Evolutionary conservation across 2,329 filamentous ascomycete genomes (phyloP), one percentile per base, ranked within the genome.

Genomic region (Apiospora sp.): DNA sequence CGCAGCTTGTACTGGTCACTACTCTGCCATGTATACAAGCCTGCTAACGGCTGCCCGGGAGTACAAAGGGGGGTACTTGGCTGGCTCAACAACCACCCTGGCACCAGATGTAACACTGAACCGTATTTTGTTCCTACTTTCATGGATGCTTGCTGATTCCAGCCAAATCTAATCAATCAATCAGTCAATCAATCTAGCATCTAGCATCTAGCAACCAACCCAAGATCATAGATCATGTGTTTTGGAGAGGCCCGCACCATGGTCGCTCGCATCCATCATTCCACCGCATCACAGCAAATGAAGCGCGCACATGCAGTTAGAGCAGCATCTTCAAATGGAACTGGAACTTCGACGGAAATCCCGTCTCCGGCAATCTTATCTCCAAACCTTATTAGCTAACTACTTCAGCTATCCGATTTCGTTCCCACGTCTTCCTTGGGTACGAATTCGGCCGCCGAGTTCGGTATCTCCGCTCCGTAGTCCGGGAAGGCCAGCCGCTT

Each of bases 161-260:
- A 30, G 34, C 27, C 51, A 34, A 61, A 61, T 61, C 54, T 61
- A 61, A 61, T 61, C 54, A 61, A 61, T 61, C 54, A 37, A 37
- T 37, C 27, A 34, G 19, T 19, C 51, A 27, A 24, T 49, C 22
- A 46, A 46, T 46, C 37, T 44, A 16, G 43, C 43, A 44, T 48
- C 46, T n/a, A 44, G 43, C 43, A 44, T 48, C 46, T n/a, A n/a
- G 22, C 48, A 51, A 27, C 24, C 48, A 49, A 49, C 13, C 48
- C n/a, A 58, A 58, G 51, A 58, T 34, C 13, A 30, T 19, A 58
- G 27, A 58, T 34, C 27, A 30, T 19, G 51, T 58, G 10, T 24
- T 30, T 8, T 4, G 14, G 24, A 51, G 49, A 54, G 46, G 46
- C 24, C 49, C 49, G 49, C 49, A 30, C 49, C 49, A 54, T 54